Evolutionary conservation across 768 basidiomycete species (phyloP).

Genomic region (Lyophyllum atratum): DNA sequence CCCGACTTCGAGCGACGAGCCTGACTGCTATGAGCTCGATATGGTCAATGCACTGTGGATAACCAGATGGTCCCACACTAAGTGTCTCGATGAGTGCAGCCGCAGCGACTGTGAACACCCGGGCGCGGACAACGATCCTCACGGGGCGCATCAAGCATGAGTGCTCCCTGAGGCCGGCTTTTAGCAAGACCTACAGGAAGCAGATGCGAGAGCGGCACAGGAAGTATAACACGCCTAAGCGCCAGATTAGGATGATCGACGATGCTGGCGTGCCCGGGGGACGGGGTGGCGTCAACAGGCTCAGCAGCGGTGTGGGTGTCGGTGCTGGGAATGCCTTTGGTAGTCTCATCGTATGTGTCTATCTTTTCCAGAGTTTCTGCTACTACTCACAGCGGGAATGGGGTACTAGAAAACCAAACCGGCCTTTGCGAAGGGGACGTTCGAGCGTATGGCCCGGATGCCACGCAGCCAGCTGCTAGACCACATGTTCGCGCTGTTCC

Average conservation of each 20-base stretch:
- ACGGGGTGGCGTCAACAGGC: conserved; percentile 72
- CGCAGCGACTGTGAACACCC: conserved; percentile 47
- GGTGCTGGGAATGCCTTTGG: conserved; percentile 60
- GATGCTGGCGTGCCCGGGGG: conserved; percentile 69
- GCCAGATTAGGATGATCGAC: conserved; percentile 76
- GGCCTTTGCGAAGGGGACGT: conserved; percentile 67
- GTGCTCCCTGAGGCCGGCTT: conserved; percentile 68
- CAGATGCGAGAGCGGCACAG: conserved; percentile 71
- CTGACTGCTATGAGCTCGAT: conserved; percentile 82
- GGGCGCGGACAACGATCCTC: conserved; percentile 76
- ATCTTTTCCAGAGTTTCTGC: not conserved
- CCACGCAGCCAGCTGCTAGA: conserved; percentile 88
- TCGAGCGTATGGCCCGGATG: conserved; percentile 89
- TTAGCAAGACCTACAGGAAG: conserved; percentile 66
- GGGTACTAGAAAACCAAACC: conserved; percentile 65
- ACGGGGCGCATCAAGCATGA: conserved; percentile 84
- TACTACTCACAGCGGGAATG: not conserved
- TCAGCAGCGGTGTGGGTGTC: conserved; percentile 73
- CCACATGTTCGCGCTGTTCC: conserved; percentile 76
- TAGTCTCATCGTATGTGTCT: conserved; percentile 61
- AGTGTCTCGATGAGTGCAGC: conserved; percentile 35
- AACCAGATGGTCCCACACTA: conserved; percentile 72
- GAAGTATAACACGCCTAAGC: conserved; percentile 64
- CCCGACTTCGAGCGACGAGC: conserved; percentile 37
- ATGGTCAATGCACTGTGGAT: conserved; percentile 82